Evolutionary conservation across 345 rosid species (phyloP), one percentile per base, ranked within the genome.

Genomic region (Lepidium africanum): DNA sequence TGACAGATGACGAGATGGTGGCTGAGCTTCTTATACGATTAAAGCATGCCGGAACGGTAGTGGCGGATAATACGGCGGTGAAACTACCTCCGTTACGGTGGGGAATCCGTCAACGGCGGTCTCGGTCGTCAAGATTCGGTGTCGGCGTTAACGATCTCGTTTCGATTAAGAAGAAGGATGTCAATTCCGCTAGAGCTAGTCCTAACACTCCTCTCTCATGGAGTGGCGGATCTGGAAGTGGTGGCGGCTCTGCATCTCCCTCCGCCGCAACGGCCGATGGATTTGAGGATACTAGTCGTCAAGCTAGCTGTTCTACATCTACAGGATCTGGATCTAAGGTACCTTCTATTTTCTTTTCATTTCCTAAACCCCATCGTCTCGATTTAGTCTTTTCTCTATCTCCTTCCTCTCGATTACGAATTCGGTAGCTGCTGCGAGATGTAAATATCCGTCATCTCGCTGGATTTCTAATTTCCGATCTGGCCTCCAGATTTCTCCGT

Each of bases 201-300:
- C 94, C 94, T 2, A 83, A 84, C 37, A 87, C 94, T n/a, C 88
- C 94, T 2, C 85, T 87, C 16, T 82, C 88, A 2, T 87, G 94
- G 94, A 85, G 82, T 77, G 83, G 87, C 10, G 81, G 90, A 69
- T 77, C 80, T 63, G 80, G 79, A 61, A 70, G 70, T 11, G 62
- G 79, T 17, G 67, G 58, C 23, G 59, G 45, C 17, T 58, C 63
- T 27, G 80, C 73, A 4, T 87, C 91, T 16, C 87, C 88, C 2
- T 83, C 96, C 43, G 80, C 81, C 61, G 69, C 47, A 71, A 77
- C 86, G 8, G 83, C 71, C 40, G 93, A 82, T 62, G 91, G 88
- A 16, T 73, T 71, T 14, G 97, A 88, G 57, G 89, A 85, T 15
- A 72, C 81, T 21, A 84, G 87, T 67, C 80, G 78, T 13, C 86